These are phyloP conservation scores for Xylariaceae sp. DNA, from an alignment of 2,329 filamentous ascomycete genomes.

Conservation along the genomic window DNA sequence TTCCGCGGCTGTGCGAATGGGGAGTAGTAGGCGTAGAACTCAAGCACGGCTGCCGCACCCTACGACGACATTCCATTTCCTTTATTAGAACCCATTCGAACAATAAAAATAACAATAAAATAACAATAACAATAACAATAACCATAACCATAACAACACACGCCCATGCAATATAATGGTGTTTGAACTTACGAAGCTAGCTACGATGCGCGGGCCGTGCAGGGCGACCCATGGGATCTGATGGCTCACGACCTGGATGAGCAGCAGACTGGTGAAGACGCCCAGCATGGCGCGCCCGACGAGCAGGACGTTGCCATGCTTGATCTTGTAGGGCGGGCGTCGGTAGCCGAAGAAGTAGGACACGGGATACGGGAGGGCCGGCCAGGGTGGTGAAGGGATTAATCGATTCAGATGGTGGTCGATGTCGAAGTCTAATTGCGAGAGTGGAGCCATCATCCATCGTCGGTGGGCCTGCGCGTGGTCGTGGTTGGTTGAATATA, in stretches of 20 bases:
- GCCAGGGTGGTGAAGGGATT: conserved; percentile 60
- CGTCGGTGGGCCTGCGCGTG: neutral
- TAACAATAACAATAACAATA: neutral
- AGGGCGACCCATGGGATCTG: conserved; percentile 49
- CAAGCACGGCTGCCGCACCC: conserved; percentile 71
- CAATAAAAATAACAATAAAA: neutral
- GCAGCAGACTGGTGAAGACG: conserved; percentile 53
- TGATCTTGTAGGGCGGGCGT: conserved; percentile 30
- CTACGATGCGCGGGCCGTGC: conserved; percentile 57
- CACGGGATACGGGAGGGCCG: conserved; percentile 57
- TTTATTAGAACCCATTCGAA: conserved; percentile 5
- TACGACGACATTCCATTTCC: conserved; percentile 27
- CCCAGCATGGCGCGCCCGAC: conserved; percentile 61
- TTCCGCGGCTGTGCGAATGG: conserved; percentile 70
- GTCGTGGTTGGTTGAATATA: neutral
- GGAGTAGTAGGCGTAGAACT: conserved; percentile 66
- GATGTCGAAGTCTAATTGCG: conserved; percentile 60
- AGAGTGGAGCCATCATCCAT: conserved; percentile 12
- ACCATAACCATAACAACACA: neutral
- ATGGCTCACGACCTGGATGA: conserved; percentile 53
- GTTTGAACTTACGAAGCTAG: conserved; percentile 56
- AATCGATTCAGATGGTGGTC: conserved; percentile 69
- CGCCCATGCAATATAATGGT: too few species aligned
- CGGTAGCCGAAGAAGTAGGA: conserved; percentile 65
- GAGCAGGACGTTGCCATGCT: conserved; percentile 52